Evolutionary conservation across 768 basidiomycete species (phyloP), one percentile per base, ranked within the genome.

Genomic region (Termitomyces sp.): DNA sequence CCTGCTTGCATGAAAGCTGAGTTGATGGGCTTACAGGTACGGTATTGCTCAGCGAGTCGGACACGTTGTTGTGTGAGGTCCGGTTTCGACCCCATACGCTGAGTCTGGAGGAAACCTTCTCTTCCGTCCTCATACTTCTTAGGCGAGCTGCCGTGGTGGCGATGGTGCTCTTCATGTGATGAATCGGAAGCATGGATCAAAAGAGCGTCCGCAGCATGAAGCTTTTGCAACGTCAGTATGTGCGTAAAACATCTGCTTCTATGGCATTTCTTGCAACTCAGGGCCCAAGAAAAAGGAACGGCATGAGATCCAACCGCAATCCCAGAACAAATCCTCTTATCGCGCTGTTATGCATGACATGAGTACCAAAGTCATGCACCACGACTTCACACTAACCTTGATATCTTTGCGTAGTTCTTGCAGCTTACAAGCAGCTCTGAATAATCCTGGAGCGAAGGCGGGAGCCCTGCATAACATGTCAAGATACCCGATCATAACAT

Each of bases 11-110:
- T 72, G 33, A 68, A 68, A 8, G 69, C 62, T 9, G 61, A 42
- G 59, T 79, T 78, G 16, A 78, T 55, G 2, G 87, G 81, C 44
- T 71, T 77, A 65, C 83, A 85, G 36, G 69, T 69, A 9, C 60
- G 63, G 61, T 81, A 88, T 22, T 70, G 72, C 54, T 73, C 66
- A 10, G 88, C 83, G 22, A 79, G 70, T 45, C 80, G 65, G 5
- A 72, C 71, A 29, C 85, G 75, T 49, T 77, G 71, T 63, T 65
- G 71, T 60, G 42, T 61, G 56, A 57, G 63, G 47, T 70, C 74
- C 52, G 65, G 75, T 63, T 64, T 60, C 18, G 51, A 62, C 13
- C 82, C 83, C 18, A 64, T 37, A 63, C 59, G 65, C 65, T 70
- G 70, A 34, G 56, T 57, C 4, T 58, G 36, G 20, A 67, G 55